Evolutionary conservation across 2,329 filamentous ascomycete genomes (phyloP).

Genomic region (Trichoderma lentiforme): DNA sequence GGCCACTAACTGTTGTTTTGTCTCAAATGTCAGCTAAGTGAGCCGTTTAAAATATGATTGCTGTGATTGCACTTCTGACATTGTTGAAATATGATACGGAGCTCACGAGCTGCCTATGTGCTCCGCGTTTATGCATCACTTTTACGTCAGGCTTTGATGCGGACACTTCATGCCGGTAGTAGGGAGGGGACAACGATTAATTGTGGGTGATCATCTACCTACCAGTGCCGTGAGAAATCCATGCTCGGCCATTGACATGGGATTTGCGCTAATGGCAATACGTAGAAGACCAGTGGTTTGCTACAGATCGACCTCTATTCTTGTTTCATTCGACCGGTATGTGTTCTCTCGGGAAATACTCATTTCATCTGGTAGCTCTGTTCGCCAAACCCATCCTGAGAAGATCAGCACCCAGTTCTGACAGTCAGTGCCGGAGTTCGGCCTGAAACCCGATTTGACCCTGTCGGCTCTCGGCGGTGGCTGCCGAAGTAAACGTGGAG

Average conservation of each 20-base stretch:
- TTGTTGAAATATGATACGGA: background rate
- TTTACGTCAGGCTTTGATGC: background rate
- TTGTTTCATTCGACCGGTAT: too few species aligned
- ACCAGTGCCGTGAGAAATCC: background rate
- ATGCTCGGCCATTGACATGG: background rate
- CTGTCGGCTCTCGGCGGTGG: background rate
- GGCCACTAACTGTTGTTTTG: background rate
- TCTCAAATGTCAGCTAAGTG: background rate
- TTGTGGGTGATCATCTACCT: background rate
- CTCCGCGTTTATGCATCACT: background rate
- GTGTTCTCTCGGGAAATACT: too few species aligned
- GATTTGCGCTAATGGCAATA: background rate
- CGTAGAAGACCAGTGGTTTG: background rate
- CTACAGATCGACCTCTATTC: too few species aligned
- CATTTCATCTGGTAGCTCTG: background rate
- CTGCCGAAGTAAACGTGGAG: background rate
- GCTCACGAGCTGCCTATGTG: background rate
- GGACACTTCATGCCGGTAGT: background rate
- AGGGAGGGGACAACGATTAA: background rate
- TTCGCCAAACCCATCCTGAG: background rate
- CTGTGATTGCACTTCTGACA: background rate
- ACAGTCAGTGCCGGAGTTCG: background rate
- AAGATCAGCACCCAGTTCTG: background rate
- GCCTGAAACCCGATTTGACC: background rate
- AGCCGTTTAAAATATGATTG: background rate